Evolutionary conservation across 768 basidiomycete species (phyloP), one percentile per base, ranked within the genome.

Genomic region (Suillus paluster): DNA sequence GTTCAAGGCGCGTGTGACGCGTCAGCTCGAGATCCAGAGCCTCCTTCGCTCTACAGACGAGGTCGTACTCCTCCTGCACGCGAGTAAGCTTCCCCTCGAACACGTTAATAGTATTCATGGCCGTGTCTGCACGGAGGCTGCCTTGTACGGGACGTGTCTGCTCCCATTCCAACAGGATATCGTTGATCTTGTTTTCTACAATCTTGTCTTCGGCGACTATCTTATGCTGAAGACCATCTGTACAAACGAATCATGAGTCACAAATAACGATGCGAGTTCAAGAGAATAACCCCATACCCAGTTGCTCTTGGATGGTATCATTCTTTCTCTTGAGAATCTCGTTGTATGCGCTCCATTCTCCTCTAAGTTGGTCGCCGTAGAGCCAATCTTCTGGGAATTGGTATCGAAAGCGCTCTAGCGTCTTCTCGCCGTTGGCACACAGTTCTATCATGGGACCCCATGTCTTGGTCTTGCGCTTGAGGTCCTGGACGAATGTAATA

Each of bases 181-280:
- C 95, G 68, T 85, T 89, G 71, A 99, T 95, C 79, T 94, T 95
- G 77, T 94, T 93, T 80, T 97, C 94, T 1, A 99, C 88, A 59
- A 98, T 95, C 80, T 97, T 97, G 81, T 98, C 97, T 75, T 99
- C 95, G 2, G 97, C 95, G n/a, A 97, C 93, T 74, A 99, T 97
- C 84, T 99, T 99, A 64, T 98, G 82, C 76, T 99, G 97, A n/a
- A 99, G 82, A 1, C 97, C 97, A 65, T 94, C 96, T 97, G 63
- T 5, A 65, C 44, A 44, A 4, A 38, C 4, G 41, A 49, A 36
- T 44, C n/a, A 50, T 65, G 41, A 67, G 66, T 55, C 48, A 56
- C 21, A 12, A 50, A 34, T 59, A 34, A 17, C 12, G n/a, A n/a
- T 34, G 38, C 30, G 30, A 58, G 49, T 23, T 64, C 11, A 55